These are phyloP conservation scores for Aspergillus novofumigatus DNA, from an alignment of 2,329 filamentous ascomycete genomes.

Conservation along the genomic window DNA sequence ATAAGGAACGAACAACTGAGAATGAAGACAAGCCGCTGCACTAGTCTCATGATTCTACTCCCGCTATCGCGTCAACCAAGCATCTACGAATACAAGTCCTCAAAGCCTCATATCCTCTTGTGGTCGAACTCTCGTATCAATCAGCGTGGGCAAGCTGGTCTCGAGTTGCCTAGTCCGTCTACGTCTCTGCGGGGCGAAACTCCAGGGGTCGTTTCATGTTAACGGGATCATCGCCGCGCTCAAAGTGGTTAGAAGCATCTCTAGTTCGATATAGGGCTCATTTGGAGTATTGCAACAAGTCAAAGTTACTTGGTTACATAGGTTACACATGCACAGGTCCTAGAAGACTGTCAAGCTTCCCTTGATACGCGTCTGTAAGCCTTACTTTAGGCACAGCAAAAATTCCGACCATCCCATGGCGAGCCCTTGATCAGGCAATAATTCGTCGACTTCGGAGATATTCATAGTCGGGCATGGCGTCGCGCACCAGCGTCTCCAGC, in stretches of 20 bases:
- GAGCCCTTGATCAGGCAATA: conserved; percentile 1
- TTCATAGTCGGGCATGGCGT: conserved; percentile 40
- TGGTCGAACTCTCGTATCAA: not conserved
- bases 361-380: not conserved
- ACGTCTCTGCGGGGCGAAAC: not conserved
- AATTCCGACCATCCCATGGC: too few relatives aligned
- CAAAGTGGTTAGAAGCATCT: not conserved
- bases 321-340: not conserved
- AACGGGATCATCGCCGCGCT: not conserved
- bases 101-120: not conserved
- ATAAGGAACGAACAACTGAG: too few relatives aligned
- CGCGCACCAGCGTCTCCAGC: conserved; percentile 24
- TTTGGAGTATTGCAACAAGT: not conserved
- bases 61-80: too few relatives aligned
- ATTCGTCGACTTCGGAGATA: conserved; percentile 29
- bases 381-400: not conserved
- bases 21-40: too few relatives aligned
- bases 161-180: not conserved
- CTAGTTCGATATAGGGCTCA: too few relatives aligned
- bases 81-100: not conserved
- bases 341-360: not conserved
- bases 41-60: too few relatives aligned
- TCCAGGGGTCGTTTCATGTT: not conserved
- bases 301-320: not conserved
- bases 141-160: not conserved